phyloP scores from a whole-genome alignment of 192 early-diverging fungal genomes.

The Entrophospora sp. region DNA sequence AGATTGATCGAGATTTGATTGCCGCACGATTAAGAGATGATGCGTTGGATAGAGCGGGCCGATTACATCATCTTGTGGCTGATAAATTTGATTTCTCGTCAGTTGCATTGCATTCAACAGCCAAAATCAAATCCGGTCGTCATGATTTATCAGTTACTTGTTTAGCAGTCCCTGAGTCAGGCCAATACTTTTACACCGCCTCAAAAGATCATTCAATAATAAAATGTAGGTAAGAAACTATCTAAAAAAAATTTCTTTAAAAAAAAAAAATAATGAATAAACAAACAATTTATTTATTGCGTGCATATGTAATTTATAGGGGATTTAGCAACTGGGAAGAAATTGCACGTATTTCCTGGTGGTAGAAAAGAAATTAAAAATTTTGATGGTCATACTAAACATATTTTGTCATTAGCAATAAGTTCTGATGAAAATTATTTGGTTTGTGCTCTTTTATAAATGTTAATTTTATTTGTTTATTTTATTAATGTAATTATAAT shows the following conservation, averaged over 20 bases:
- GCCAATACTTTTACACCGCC: constrained; percentile 67
- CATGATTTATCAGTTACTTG: constrained; percentile 76
- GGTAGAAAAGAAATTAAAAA: constrained; percentile 59
- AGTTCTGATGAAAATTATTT: constrained; percentile 61
- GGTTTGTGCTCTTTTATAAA: constrained; percentile 32
- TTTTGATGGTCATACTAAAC: constrained; percentile 63
- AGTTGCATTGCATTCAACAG: no score
- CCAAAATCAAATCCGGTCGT: constrained; percentile 41
- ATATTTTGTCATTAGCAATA: constrained; percentile 63
- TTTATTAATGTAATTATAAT: constrained; percentile 24
- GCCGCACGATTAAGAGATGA: constrained; percentile 78
- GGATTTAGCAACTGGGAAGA: constrained; percentile 61
- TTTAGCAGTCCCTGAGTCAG: constrained; percentile 61
- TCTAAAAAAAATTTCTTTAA: no score
- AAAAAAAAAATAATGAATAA: no score
- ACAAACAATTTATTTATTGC: not conserved
- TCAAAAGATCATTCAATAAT: constrained; percentile 91
- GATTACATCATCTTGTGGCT: constrained; percentile 48
- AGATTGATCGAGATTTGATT: constrained; percentile 90
- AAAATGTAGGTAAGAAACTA: constrained; percentile 72
- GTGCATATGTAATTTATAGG: constrained; percentile 25
- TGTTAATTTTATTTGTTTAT: constrained; percentile 24
- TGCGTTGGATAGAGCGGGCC: constrained; percentile 50
- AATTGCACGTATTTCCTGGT: constrained; percentile 60
- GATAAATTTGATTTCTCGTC: no score